phyloP scores from a whole-genome alignment of 1,139 yeast species.

The Taphrina wiesneri region DNA sequence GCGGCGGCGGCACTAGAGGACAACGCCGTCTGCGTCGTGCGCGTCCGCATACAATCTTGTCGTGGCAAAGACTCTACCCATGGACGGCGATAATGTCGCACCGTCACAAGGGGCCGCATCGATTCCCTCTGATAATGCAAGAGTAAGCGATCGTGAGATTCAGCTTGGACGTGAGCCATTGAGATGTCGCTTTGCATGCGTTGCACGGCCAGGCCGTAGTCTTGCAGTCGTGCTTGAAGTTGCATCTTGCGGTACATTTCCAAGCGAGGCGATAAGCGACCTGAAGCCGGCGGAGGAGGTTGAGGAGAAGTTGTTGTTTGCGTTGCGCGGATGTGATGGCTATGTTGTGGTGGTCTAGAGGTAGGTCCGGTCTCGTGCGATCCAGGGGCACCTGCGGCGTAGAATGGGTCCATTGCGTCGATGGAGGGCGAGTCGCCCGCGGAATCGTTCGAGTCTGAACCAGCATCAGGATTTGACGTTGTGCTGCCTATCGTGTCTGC shows the following conservation, averaged over 20 bases:
- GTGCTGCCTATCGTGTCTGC: not conserved
- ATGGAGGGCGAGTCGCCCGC: not conserved
- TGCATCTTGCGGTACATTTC: not conserved
- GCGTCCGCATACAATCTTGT: too few species aligned
- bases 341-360: not conserved
- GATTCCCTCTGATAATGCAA: not conserved
- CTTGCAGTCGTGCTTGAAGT: not conserved
- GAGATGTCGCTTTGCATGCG: slow-evolving; percentile 3
- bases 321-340: not conserved
- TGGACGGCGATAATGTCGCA: too few species aligned
- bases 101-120: too few species aligned
- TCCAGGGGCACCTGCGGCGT: not conserved
- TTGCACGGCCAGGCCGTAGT: slow-evolving; percentile 11
- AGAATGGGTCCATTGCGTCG: not conserved
- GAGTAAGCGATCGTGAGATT: not conserved
- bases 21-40: too few species aligned
- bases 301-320: not conserved
- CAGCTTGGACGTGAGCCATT: not conserved
- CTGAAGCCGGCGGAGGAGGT: too few species aligned
- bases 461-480: not conserved
- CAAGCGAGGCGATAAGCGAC: not conserved
- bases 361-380: not conserved
- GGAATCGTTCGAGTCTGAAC: not conserved
- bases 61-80: too few species aligned
- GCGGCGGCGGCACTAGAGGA: not conserved